phyloP scores from a whole-genome alignment of 1,139 yeast genomes.

The Scheffersomyces insectosa region DNA sequence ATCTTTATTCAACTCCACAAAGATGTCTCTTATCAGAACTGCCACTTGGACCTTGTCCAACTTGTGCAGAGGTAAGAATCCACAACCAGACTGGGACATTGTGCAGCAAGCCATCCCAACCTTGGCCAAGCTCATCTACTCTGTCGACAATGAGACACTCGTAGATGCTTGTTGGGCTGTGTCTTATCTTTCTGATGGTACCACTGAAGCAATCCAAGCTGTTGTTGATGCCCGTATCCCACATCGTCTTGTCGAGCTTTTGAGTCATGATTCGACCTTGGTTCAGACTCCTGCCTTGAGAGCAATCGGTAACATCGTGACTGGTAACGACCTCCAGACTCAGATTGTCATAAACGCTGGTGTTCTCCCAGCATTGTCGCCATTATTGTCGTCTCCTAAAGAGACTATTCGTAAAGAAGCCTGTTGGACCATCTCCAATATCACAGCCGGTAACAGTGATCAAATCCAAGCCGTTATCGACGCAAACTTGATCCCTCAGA shows the following conservation, averaged over 20 bases:
- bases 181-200: conserved; percentile 90
- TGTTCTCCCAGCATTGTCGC: conserved; percentile 81
- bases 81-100: conserved; percentile 92
- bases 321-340: conserved; percentile 94
- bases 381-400: conserved; percentile 78
- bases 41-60: conserved; percentile 98
- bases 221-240: conserved; percentile 97
- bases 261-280: conserved; percentile 77
- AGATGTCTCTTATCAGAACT: conserved; percentile 86
- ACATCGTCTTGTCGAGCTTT: conserved; percentile 85
- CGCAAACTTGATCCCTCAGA: conserved; percentile 89
- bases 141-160: conserved; percentile 88
- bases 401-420: conserved; percentile 96
- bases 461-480: conserved; percentile 97
- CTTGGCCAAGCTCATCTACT: conserved; percentile 84
- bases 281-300: conserved; percentile 97
- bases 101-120: conserved; percentile 91
- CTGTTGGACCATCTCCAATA: conserved; percentile 97
- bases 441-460: conserved; percentile 93
- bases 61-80: conserved; percentile 93
- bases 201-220: conserved; percentile 91
- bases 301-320: conserved; percentile 96
- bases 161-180: conserved; percentile 99
- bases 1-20: conserved; percentile 73
- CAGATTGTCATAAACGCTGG: conserved; percentile 94